These are phyloP conservation scores for Torrubiella hemipterigena DNA, from an alignment of 2,329 filamentous ascomycete species.

Conservation along the genomic window DNA sequence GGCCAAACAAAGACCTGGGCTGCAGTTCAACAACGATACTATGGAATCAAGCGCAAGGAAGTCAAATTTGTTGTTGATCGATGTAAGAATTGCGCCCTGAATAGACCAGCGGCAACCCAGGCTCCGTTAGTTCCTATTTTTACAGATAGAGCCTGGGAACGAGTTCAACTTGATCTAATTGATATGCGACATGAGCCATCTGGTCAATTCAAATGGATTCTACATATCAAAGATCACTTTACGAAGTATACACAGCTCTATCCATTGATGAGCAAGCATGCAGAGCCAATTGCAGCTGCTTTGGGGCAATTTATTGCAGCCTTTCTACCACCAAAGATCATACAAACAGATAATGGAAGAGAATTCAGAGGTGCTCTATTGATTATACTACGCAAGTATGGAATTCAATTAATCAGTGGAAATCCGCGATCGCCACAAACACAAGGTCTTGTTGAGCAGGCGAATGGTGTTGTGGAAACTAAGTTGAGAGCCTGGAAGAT, in stretches of 20 bases:
- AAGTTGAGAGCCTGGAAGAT: constrained; percentile 6
- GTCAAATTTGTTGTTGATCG: constrained; percentile 3
- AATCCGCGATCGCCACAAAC: constrained; percentile 4
- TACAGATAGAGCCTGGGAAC: constrained; percentile 2
- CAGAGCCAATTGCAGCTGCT: constrained; percentile 2
- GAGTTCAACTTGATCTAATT: constrained; percentile 4
- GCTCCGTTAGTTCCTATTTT: constrained; percentile 4
- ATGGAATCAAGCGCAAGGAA: constrained; percentile 3
- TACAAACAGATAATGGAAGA: constrained; percentile 3
- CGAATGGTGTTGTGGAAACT: constrained; percentile 4
- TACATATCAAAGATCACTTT: constrained; percentile 5
- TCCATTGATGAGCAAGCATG: constrained; percentile 3
- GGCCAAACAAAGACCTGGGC: constrained; percentile 1
- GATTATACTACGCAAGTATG: constrained; percentile 4
- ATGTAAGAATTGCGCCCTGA: constrained; percentile 3
- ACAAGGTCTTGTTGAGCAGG: constrained; percentile 5
- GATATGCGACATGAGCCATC: constrained; percentile 4
- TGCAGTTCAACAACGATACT: constrained; percentile 2
- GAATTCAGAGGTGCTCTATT: constrained; percentile 4
- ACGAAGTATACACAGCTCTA: constrained; percentile 3
- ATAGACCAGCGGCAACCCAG: constrained; percentile 3
- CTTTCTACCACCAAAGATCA: constrained; percentile 4
- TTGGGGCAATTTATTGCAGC: constrained; percentile 3
- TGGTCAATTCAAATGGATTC: constrained; percentile 5
- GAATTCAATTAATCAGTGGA: constrained; percentile 4